These are phyloP conservation scores for Saccharomyces paradoxus DNA, from an alignment of 805 yeast species.

Conservation along the genomic window DNA sequence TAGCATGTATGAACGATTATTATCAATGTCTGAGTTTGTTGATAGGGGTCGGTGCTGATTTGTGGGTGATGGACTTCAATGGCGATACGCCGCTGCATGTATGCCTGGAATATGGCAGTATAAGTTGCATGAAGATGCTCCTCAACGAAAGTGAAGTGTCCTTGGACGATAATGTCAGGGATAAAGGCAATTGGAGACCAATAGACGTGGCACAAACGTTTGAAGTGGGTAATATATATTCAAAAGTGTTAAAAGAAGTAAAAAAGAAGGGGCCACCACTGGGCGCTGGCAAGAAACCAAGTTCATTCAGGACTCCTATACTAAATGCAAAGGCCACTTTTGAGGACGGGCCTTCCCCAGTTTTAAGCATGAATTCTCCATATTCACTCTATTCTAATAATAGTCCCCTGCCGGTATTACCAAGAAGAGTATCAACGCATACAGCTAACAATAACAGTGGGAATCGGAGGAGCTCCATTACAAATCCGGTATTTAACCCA, in stretches of 20 bases:
- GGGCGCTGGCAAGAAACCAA: conserved; percentile 10
- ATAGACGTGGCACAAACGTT: conserved; percentile 49
- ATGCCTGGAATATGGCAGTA: conserved; percentile 64
- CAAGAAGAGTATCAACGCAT: not conserved
- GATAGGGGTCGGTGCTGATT: conserved; percentile 68
- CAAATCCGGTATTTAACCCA: not conserved
- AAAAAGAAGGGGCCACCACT: conserved; percentile 8
- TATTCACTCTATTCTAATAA: conserved; percentile 4
- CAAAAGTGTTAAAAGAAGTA: conserved; percentile 22
- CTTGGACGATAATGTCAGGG: conserved; percentile 42
- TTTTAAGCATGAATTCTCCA: conserved; percentile 19
- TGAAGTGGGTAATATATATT: conserved; percentile 40
- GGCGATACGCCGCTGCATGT: conserved; percentile 83
- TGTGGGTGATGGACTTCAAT: conserved; percentile 58
- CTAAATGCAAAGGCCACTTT: conserved; percentile 18
- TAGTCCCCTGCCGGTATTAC: not conserved
- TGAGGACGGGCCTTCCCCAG: conserved; percentile 27
- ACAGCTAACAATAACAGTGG: not conserved
- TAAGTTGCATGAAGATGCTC: conserved; percentile 47
- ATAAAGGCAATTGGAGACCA: conserved; percentile 59
- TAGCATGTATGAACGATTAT: conserved; percentile 53
- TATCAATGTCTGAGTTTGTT: conserved; percentile 56
- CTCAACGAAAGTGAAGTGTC: conserved; percentile 34
- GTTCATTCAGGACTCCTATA: conserved; percentile 22
- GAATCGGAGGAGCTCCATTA: conserved; percentile 2